Base-by-base conservation (phyloP, 495 filamentous ascomycete species). In the Penicillium turbatum region DNA sequence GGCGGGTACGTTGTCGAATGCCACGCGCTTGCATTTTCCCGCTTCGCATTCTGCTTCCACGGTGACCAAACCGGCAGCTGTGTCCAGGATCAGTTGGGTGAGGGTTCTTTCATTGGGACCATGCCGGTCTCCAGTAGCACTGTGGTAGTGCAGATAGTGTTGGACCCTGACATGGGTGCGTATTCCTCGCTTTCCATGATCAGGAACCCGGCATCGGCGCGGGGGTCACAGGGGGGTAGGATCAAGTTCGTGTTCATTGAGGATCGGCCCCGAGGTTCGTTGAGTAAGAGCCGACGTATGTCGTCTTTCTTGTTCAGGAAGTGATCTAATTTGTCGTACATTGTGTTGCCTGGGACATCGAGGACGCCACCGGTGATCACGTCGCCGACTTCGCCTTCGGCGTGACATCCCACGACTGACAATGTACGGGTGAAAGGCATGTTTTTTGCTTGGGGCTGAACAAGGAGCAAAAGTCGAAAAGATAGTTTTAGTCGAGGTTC, bases 171-270 rank as follows among this genome's bases (percentile, higher is more conserved):
- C 70, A 73, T 73, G 10, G 68, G 63, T 3, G 67, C 53, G 34
- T 70, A 71, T 35, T 73, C 68, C 16, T 73, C 63, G 52, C 65
- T 68, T 45, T 73, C 70, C 66, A 73, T 70, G 46, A 72, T 72
- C 37, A 73, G 17, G 53, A 73, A 71, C 0, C 70, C 70, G 7
- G 63, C 65, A 55, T 71, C 67, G 7, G 70, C 70, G 11, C 49
- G 50, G 7, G 67, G 67, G 37, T 70, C 58, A 37, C 66, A 71
- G 6, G 68, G 65, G 1, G 70, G 68, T 1, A 73, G 60, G n/a
- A 73, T 13, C 0, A 73, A 55, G 48, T 73, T 73, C 2, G 55
- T 63, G 49, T 63, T 64, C 58, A 67, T 68, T 1, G 68, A 56
- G 6, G 67, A 37, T 2, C 67, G 60, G n/a, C 70, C 70, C 5